Evolutionary conservation across 139 green algal species (phyloP), one percentile per base, ranked within the genome.

Genomic region (Chlamydomonas applanata): DNA sequence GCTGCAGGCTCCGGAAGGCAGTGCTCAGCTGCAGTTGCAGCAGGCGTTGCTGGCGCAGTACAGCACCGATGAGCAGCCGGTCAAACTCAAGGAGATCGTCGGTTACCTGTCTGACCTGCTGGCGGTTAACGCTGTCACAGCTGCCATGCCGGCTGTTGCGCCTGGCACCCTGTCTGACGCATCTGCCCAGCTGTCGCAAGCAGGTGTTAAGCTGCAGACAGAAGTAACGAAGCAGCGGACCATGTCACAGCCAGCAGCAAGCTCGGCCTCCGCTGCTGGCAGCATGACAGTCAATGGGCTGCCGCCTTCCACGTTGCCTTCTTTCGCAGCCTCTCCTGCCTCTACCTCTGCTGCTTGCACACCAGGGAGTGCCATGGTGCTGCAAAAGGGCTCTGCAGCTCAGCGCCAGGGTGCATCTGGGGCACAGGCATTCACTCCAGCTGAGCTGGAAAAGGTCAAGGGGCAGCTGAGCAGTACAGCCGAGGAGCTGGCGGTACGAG

Each of bases 1-100:
- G 11, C n/a, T 66, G 4, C n/a, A 44, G 44, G 13, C 40, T 19
- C 25, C 25, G 4, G 30, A 62, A 9, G 33, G 27, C 34, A 13
- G 14, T 5, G 53, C 81, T 61, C 71, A 74, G 68, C 66, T 76
- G 69, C 75, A 79, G 57, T 70, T 88, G 76, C 75, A 83, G 45
- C 73, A 83, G 57, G 73, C 76, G 30, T 64, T 88, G 69, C 52
- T 85, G 5, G 72, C 75, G 29, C 75, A 83, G 77, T 87, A 87
- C 75, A 78, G 64, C 57, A 87, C 82, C 33, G 74, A 76, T 20
- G 82, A 87, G 46, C 71, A 71, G 32, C 65, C 78, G 2, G 74
- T 87, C 27, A 65, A 75, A 20, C 65, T 83, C 67, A 66, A 71
- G 11, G 78, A 83, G 29, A 25, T 72, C 7, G 60, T 76, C 49